phyloP scores from a whole-genome alignment of 768 basidiomycete genomes.

The Mycena chlorophos region DNA sequence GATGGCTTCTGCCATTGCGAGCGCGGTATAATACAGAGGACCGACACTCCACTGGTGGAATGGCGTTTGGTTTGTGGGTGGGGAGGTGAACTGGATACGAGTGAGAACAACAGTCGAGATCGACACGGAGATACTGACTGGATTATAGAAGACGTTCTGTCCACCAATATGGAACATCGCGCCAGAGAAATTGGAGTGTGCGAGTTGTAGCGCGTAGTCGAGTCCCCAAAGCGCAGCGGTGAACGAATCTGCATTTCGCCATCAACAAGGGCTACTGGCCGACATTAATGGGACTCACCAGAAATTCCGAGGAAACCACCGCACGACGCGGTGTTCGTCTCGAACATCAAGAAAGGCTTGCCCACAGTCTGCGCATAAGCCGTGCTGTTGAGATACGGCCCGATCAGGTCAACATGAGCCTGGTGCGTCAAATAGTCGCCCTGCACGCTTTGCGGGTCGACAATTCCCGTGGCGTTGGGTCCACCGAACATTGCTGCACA shows the following conservation, averaged over 20 bases:
- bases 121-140: neutral
- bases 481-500: constrained; percentile 29
- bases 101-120: neutral
- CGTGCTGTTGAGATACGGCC: constrained; percentile 39
- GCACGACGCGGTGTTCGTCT: constrained; percentile 33
- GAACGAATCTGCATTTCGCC: constrained; percentile 50
- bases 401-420: constrained; percentile 33
- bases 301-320: neutral
- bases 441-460: constrained; percentile 40
- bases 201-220: constrained; percentile 52
- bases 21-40: constrained; percentile 49
- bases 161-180: constrained; percentile 45
- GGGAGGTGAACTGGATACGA: constrained; percentile 33
- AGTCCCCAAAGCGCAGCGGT: constrained; percentile 52
- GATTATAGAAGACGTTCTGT: constrained; percentile 52
- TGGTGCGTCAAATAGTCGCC: constrained; percentile 46
- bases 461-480: constrained; percentile 22
- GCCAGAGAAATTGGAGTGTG: constrained; percentile 32
- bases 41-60: constrained; percentile 56
- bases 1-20: constrained; percentile 47
- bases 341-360: constrained; percentile 52
- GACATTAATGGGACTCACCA: constrained; percentile 46
- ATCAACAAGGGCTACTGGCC: constrained; percentile 48
- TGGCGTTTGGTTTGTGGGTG: constrained; percentile 45
- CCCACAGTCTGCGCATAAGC: constrained; percentile 31